Evolutionary conservation across 306 rosid species (phyloP).

Genomic region (Psophocarpus tetragonolobus): DNA sequence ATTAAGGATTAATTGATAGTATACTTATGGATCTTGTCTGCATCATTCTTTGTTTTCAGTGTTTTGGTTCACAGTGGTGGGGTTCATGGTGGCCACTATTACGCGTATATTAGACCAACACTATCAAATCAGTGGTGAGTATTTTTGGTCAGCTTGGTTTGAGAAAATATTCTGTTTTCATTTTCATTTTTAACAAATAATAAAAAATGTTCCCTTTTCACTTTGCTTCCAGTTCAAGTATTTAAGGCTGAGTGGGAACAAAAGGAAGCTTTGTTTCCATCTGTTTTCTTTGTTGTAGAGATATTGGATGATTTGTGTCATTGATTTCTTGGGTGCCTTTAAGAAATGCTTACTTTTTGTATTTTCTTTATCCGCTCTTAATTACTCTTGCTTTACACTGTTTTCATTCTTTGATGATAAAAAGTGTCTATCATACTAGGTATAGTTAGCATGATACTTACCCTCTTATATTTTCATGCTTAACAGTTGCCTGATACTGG

Average conservation of each 20-base stretch:
- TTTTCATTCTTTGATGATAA: background rate
- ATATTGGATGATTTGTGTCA: background rate
- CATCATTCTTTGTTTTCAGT: background rate
- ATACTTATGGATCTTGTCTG: background rate
- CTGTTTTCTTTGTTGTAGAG: background rate
- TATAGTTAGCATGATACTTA: background rate
- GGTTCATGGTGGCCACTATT: slow-evolving; percentile 10
- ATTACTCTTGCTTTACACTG: background rate
- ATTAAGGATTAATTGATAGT: background rate
- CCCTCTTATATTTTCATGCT: background rate
- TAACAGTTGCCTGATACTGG: background rate
- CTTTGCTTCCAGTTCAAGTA: background rate
- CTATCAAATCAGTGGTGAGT: slow-evolving; percentile 6
- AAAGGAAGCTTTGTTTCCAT: background rate
- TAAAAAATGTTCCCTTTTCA: background rate
- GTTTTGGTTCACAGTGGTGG: slow-evolving; percentile 16
- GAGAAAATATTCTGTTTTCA: background rate
- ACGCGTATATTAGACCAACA: slow-evolving; percentile 4
- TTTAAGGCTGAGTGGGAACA: background rate
- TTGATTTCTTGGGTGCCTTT: background rate
- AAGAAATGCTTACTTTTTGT: background rate
- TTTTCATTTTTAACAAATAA: background rate
- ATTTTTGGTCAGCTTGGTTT: background rate
- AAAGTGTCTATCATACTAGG: background rate
- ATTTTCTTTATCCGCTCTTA: background rate